Evolutionary conservation across 1,284 basidiomycete genomes (phyloP).

Genomic region (Puccinia brachypodii): DNA sequence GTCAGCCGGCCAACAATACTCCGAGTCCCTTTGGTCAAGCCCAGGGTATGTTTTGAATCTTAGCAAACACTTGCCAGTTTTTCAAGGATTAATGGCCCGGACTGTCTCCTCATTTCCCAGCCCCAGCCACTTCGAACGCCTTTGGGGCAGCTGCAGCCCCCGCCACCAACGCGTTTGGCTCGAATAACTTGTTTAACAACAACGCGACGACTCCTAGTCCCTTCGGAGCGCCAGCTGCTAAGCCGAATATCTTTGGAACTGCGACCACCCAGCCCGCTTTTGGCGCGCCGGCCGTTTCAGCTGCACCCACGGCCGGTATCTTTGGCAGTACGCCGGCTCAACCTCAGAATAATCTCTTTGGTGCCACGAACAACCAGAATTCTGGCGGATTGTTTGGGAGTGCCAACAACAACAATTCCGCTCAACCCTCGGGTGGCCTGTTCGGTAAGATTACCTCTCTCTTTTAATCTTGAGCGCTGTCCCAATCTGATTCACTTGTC

Average conservation of each 20-base stretch:
- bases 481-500: background rate
- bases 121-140: conserved; percentile 7
- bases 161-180: conserved; percentile 37
- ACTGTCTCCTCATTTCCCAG: background rate
- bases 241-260: conserved; percentile 45
- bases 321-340: conserved; percentile 18
- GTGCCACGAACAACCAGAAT: conserved; percentile 37
- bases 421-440: conserved; percentile 33
- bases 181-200: conserved; percentile 21
- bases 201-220: conserved; percentile 28
- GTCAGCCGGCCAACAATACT: conserved; percentile 27
- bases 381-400: conserved; percentile 25
- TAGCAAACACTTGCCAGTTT: background rate
- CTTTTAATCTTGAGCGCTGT: background rate
- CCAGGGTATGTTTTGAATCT: conserved; percentile 9
- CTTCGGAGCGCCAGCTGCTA: conserved; percentile 38
- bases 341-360: conserved; percentile 45
- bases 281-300: conserved; percentile 11
- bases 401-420: conserved; percentile 9
- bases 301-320: conserved; percentile 27
- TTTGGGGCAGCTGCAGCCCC: conserved; percentile 38
- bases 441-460: conserved; percentile 27
- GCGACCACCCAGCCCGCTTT: conserved; percentile 22
- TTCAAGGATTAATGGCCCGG: no score
- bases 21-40: conserved; percentile 37